Evolutionary conservation across 73 alveolate genomes (phyloP).

Genomic region (Breviolum minutum): DNA sequence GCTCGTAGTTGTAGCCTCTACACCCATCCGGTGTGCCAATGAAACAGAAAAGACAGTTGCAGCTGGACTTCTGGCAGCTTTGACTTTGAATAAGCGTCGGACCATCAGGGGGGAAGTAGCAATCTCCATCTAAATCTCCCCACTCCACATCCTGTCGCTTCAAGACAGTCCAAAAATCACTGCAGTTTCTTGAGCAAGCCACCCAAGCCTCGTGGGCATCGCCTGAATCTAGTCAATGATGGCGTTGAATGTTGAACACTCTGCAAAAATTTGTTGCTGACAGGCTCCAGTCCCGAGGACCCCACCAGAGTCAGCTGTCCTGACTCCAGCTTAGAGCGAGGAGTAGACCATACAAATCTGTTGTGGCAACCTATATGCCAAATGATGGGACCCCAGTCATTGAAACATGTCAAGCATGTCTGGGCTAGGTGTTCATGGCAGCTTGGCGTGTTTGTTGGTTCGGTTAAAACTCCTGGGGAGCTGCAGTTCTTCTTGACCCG

Average conservation of each 20-base stretch:
- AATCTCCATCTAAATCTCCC: slow-evolving; percentile 80
- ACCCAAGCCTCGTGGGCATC: not conserved
- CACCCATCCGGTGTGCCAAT: not conserved
- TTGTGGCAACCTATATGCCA: no score
- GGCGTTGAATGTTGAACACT: no score
- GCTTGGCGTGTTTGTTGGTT: not conserved
- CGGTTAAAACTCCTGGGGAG: not conserved
- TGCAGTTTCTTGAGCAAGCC: not conserved
- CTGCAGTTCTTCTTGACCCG: slow-evolving; percentile 31
- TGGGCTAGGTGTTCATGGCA: not conserved
- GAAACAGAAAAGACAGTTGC: not conserved
- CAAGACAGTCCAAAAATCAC: not conserved
- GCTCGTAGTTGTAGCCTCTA: slow-evolving; percentile 93
- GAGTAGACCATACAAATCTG: no score
- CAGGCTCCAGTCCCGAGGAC: no score
- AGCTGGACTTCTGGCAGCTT: not conserved
- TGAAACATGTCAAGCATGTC: not conserved
- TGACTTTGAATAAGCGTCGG: not conserved
- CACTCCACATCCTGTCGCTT: slow-evolving; percentile 32
- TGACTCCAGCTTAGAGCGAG: no score
- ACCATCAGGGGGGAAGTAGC: slow-evolving; percentile 93
- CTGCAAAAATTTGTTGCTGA: no score
- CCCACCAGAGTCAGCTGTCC: no score
- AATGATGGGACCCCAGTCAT: not conserved
- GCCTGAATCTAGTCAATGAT: not conserved